A percentile compares a stretch with the other conserved stretches of the same genome.
Evolutionary conservation across 1,139 yeast genomes (phyloP).

Genomic region (Nakaseomyces bracarensis): DNA sequence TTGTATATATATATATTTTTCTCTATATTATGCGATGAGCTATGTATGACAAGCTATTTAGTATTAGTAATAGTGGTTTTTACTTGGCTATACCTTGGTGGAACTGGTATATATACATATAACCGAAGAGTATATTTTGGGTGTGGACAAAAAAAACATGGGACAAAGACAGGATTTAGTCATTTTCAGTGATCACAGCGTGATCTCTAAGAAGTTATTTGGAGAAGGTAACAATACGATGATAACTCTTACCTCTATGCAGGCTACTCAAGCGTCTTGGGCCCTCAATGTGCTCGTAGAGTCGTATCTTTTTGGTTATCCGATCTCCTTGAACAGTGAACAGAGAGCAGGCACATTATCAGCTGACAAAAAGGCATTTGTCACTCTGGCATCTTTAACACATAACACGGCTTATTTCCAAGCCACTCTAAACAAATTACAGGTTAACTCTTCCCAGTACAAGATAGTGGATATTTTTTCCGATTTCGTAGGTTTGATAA

Average conservation of each 20-base stretch:
- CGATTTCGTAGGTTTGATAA: slow-evolving; percentile 15
- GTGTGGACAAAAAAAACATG: slow-evolving; percentile 9
- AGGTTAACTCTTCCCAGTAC: slow-evolving; percentile 18
- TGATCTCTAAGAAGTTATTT: slow-evolving; percentile 32
- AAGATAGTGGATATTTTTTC: slow-evolving; percentile 20
- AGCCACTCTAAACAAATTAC: slow-evolving; percentile 18
- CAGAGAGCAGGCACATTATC: not conserved
- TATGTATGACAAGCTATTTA: too few species aligned
- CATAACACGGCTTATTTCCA: slow-evolving; percentile 22
- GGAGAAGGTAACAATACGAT: slow-evolving; percentile 17
- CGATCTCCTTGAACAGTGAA: slow-evolving; percentile 21
- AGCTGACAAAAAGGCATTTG: not conserved
- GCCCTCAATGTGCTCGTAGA: slow-evolving; percentile 38
- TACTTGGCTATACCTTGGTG: too few species aligned
- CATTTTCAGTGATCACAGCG: slow-evolving; percentile 46
- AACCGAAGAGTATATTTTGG: not conserved
- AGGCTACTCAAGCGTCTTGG: slow-evolving; percentile 66
- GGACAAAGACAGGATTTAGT: slow-evolving; percentile 53
- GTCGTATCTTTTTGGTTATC: slow-evolving; percentile 25
- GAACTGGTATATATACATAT: too few species aligned
- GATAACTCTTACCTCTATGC: slow-evolving; percentile 40
- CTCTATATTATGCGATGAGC: slow-evolving; percentile 8
- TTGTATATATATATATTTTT: too few species aligned
- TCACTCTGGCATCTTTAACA: slow-evolving; percentile 26
- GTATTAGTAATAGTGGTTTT: too few species aligned